phyloP scores from a whole-genome alignment of 768 basidiomycete genomes.

The Naematelia encephala region DNA sequence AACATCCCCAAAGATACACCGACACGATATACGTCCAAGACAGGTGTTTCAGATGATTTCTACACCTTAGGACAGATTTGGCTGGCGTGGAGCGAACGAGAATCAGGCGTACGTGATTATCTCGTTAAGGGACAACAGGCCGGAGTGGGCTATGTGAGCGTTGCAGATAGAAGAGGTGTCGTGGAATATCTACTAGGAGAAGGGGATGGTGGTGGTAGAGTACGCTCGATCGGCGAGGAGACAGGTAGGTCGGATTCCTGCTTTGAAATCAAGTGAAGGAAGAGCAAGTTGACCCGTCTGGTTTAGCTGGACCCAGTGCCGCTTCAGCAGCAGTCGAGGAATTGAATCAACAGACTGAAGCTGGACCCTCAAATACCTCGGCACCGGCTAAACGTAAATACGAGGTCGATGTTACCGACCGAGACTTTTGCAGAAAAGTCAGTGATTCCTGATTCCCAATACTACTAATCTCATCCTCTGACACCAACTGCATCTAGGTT shows the following conservation, averaged over 20 bases:
- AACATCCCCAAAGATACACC: slow-evolving; percentile 67
- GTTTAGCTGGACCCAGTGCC: slow-evolving; percentile 15
- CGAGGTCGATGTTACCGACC: slow-evolving; percentile 70
- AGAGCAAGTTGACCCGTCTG: slow-evolving; percentile 2
- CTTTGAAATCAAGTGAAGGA: slow-evolving; percentile 3
- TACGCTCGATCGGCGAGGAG: slow-evolving; percentile 54
- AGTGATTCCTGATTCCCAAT: slow-evolving; percentile 17
- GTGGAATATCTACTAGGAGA: slow-evolving; percentile 77
- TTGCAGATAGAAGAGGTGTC: slow-evolving; percentile 80
- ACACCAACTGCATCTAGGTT: slow-evolving; percentile 59
- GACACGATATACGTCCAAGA: slow-evolving; percentile 67
- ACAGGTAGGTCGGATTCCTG: slow-evolving; percentile 4
- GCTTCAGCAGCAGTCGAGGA: slow-evolving; percentile 9
- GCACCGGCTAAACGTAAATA: slow-evolving; percentile 70
- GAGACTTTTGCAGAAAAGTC: slow-evolving; percentile 84
- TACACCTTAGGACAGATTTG: slow-evolving; percentile 78
- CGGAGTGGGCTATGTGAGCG: slow-evolving; percentile 73
- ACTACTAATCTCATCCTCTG: neutral
- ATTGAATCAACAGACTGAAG: slow-evolving; percentile 12
- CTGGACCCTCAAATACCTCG: slow-evolving; percentile 45
- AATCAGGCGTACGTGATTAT: slow-evolving; percentile 76
- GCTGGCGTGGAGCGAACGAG: slow-evolving; percentile 74
- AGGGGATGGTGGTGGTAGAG: slow-evolving; percentile 57
- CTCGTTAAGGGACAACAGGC: slow-evolving; percentile 76
- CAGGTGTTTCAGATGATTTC: slow-evolving; percentile 56